Percentiles rank a stretch among this genome's conserved stretches.
Conservation (phyloP, 2,329 filamentous ascomycete genomes). For the Lomentospora prolificans region DNA sequence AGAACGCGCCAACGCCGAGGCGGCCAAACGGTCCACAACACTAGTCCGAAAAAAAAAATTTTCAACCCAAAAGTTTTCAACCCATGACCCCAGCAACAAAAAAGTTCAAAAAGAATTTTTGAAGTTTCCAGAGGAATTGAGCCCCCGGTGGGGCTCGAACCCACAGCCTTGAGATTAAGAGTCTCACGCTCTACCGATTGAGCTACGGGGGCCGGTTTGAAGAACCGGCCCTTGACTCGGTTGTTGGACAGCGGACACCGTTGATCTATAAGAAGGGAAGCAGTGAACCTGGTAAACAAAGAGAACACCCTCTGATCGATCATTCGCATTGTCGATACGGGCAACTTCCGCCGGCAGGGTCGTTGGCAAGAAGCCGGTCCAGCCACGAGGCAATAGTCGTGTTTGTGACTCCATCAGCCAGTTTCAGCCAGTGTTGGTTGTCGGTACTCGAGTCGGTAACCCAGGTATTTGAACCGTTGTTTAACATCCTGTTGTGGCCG, state of each 20-base stretch:
- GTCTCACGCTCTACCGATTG: constrained; percentile 67
- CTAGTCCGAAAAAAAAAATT: no score
- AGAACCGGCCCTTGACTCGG: no score
- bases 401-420: background rate
- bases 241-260: no score
- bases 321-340: no score
- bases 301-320: no score
- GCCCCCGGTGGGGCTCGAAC: constrained; percentile 24
- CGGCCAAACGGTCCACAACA: no score
- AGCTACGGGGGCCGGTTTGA: constrained; percentile 37
- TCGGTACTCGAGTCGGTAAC: background rate
- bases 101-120: no score
- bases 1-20: no score
- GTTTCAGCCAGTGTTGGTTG: background rate
- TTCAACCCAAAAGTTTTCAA: no score
- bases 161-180: constrained; percentile 43
- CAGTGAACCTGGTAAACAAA: no score
- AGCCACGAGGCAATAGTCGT: background rate
- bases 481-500: background rate
- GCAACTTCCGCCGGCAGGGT: background rate
- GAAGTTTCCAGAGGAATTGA: background rate
- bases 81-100: no score
- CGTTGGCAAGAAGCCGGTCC: background rate
- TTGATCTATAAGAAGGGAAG: no score
- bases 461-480: background rate